Evolutionary conservation across 176 grass and related monocot species (phyloP).

Genomic region (Triticum aestivum): IWGSC_CS_RefSeq_v2.1 NC_057795.1:62866169-62866668

Average conservation of each 20-base stretch:
- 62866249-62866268: conserved; percentile 17
- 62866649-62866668: conserved; percentile 18
- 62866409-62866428: conserved; percentile 6
- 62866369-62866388: neutral
- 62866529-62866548: conserved; percentile 1
- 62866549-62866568: neutral
- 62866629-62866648: conserved; percentile 28
- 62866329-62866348: neutral
- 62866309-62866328: neutral
- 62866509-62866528: neutral
- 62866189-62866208: conserved; percentile 24
- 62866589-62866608: conserved; percentile 25
- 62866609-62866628: conserved; percentile 3
- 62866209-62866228: conserved; percentile 45
- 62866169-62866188: conserved; percentile 17
- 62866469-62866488: neutral
- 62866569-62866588: conserved; percentile 36
- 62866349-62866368: neutral
- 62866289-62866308: conserved; percentile 15
- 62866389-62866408: neutral
- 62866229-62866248: conserved; percentile 36
- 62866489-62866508: neutral
- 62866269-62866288: conserved; percentile 28
- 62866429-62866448: neutral
- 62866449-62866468: conserved; percentile 12